Conservation (phyloP, 2,329 filamentous ascomycete species). For the Colletotrichum sp. region DNA sequence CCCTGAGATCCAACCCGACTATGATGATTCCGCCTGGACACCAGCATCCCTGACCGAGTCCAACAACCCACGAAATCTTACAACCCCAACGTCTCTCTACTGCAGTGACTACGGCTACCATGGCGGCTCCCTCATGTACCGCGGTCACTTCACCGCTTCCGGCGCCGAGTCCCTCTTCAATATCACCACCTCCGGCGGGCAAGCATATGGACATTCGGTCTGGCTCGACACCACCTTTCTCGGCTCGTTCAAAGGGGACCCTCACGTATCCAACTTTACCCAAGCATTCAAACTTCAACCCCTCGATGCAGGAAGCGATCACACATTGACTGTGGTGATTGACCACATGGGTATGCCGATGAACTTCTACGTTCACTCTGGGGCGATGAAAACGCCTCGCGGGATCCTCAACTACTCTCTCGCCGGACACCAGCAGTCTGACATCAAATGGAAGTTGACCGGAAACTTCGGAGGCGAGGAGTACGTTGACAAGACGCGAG, state of each 20-base stretch:
- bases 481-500: constrained; percentile 58
- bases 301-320: constrained; percentile 45
- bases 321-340: constrained; percentile 70
- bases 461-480: constrained; percentile 66
- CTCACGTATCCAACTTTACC: not conserved
- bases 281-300: constrained; percentile 50
- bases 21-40: constrained; percentile 48
- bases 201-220: constrained; percentile 66
- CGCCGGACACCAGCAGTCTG: constrained; percentile 45
- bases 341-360: constrained; percentile 74
- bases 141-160: constrained; percentile 66
- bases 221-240: constrained; percentile 66
- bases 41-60: constrained; percentile 33
- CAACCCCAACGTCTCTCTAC: constrained; percentile 69
- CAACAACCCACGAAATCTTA: constrained; percentile 30
- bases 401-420: constrained; percentile 64
- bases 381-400: constrained; percentile 61
- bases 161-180: constrained; percentile 61
- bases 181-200: constrained; percentile 65
- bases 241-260: not conserved
- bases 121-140: constrained; percentile 67
- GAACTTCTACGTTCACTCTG: constrained; percentile 59
- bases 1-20: constrained; percentile 23
- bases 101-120: constrained; percentile 73
- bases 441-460: constrained; percentile 64